phyloP scores from a whole-genome alignment of 495 filamentous ascomycete genomes.

The Evernia prunastri region DNA sequence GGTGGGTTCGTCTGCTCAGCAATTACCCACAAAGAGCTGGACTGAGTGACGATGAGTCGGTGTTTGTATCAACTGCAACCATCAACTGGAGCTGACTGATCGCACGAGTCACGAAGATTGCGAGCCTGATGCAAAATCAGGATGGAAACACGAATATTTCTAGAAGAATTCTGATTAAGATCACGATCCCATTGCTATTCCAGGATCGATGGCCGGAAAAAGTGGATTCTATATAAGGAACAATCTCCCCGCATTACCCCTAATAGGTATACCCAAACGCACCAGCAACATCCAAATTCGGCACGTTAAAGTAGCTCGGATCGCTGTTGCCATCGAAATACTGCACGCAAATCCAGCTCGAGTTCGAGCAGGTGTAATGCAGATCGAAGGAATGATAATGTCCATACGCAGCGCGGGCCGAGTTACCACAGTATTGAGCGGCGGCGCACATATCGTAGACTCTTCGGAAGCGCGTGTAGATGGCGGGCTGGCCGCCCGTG shows the following conservation, averaged over 20 bases:
- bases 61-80: too few species aligned
- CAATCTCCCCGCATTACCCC: not conserved
- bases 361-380: not conserved
- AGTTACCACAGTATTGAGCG: not conserved
- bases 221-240: too few species aligned
- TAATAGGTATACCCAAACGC: not conserved
- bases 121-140: too few species aligned
- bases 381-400: not conserved
- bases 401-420: not conserved
- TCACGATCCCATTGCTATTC: too few species aligned
- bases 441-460: not conserved
- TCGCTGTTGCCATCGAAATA: not conserved
- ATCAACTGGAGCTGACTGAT: too few species aligned
- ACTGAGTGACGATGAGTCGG: too few species aligned
- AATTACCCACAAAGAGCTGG: too few species aligned
- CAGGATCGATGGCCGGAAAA: too few species aligned
- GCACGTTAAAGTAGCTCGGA: not conserved
- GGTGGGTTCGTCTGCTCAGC: too few species aligned
- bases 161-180: too few species aligned
- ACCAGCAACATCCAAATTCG: not conserved
- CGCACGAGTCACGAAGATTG: too few species aligned
- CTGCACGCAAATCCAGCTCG: slow-evolving; percentile 1
- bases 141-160: too few species aligned
- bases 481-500: not conserved
- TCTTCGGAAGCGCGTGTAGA: not conserved